Base-by-base conservation (phyloP, 768 basidiomycete species). In the Trametes villosa region DNA sequence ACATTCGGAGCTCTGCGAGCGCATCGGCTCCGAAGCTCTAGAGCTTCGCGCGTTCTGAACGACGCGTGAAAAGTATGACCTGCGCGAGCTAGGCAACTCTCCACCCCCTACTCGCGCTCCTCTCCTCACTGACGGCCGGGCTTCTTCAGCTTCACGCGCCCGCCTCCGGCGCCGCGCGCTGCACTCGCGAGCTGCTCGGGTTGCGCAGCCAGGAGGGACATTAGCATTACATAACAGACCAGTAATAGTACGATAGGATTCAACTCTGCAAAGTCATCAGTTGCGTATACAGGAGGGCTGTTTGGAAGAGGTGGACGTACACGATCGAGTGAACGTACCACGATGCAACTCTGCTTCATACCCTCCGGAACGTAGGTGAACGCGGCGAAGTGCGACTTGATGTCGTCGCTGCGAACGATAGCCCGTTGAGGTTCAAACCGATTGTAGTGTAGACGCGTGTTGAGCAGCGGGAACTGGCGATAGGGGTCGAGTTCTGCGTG, bases 251-350 rank as follows among this genome's bases (percentile, higher is more conserved):
- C 3, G 15, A 27, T 3, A 15, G 26, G 24, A 12, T 4, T 12
- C 15, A 47, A 20, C 42, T 44, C 42, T 44, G 15, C 17, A 30
- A 27, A 2, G 6, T 20, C n/a, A 26, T 47, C 26, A 47, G 45
- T 27, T 26, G 45, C 29, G 8, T 47, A n/a, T 17, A 4, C 46
- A 48, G 15, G 17, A n/a, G n/a, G n/a, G n/a, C n/a, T n/a, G 12
- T 42, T 9, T 11, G 30, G 11, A 5, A n/a, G 12, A 17, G 27
- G 18, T 31, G 46, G 29, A 57, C 56, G 1, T 30, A 57, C 47
- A 29, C 56, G 46, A 22, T 57, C 56, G 17, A 57, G 26, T 2
- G 56, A 33, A 5, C 56, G 34, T 26, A 48, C 56, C 12, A 57
- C 56, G 18, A 57, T 20, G 20, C 56, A 57, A 4, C 20, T 20